Base-by-base conservation (phyloP, 176 grass and related monocot genomes). In the Paspalum vaginatum region DNA sequence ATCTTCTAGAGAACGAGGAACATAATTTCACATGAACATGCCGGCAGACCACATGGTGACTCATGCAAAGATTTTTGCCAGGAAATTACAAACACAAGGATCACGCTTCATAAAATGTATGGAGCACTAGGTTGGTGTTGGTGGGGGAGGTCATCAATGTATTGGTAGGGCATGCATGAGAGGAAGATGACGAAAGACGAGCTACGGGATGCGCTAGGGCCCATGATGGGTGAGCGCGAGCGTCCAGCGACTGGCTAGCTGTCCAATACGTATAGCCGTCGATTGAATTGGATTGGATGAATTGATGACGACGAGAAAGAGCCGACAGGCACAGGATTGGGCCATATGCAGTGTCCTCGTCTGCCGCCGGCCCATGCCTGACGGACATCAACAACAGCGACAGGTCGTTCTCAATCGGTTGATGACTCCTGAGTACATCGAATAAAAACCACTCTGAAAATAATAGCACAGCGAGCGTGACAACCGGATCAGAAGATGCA, bases 221-320 rank as follows among this genome's bases (percentile, higher is more conserved):
- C 67, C 67, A 70, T 70, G 12, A 70, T 70, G 12, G 44, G 12
- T 26, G 21, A 49, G 16, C 22, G 42, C 11, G 66, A 48, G 21
- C 66, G 48, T 49, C 44, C 48, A 72, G 48, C 69, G 15, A 72
- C 47, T 15, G 47, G 46, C 8, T 9, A 51, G 47, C 69, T 72
- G 48, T 72, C 69, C 27, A 37, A 72, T 72, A 32, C 8, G 20
- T 49, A 52, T 52, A 32, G 69, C 69, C 69, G 69, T 72, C 48
- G 25, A 72, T 20, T 18, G 48, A 51, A 14, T 18, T 16, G 14
- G 15, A 50, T 71, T 71, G 68, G 68, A 50, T 10, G 13, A 59
- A 8, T 43, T 22, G 16, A 62, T 38, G 56, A 59, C n/a, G 55
- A 22, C 3, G 18, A 5, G 0, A 22, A 20, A 22, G 40, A 46